Percentiles rank a stretch among this genome's conserved stretches.
Conservation (phyloP, 768 basidiomycete species). For the Mycena crocata region DNA sequence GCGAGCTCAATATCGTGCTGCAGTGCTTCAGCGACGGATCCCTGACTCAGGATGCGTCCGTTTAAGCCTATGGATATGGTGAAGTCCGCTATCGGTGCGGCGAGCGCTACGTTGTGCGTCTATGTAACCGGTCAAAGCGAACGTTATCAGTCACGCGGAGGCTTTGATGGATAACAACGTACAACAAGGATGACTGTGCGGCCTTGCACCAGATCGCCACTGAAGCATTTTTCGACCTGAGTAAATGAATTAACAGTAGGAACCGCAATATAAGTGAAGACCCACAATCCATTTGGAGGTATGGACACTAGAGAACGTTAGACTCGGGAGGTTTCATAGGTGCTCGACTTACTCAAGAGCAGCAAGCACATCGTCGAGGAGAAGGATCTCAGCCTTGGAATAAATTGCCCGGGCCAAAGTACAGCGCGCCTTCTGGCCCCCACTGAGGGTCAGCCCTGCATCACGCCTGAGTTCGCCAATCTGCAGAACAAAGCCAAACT, state of each 20-base stretch:
- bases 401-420: conserved; percentile 60
- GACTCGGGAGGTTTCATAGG: background rate
- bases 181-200: conserved; percentile 57
- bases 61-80: conserved; percentile 57
- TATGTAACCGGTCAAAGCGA: background rate
- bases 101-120: conserved; percentile 62
- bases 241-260: too few species aligned
- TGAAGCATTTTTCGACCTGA: conserved; percentile 62
- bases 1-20: conserved; percentile 49
- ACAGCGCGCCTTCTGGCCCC: conserved; percentile 59
- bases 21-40: conserved; percentile 54
- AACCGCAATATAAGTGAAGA: too few species aligned
- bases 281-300: conserved; percentile 65
- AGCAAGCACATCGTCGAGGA: conserved; percentile 62
- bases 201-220: conserved; percentile 52
- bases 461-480: too few species aligned
- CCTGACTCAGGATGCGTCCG: conserved; percentile 57
- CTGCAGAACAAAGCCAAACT: background rate
- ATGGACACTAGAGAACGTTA: conserved; percentile 46
- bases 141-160: background rate
- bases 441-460: conserved; percentile 52
- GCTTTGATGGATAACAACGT: background rate
- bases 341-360: conserved; percentile 40
- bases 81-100: conserved; percentile 55
- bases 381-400: conserved; percentile 53